phyloP scores from a whole-genome alignment of 768 basidiomycete species.

The Lentinus tigrinus region DNA sequence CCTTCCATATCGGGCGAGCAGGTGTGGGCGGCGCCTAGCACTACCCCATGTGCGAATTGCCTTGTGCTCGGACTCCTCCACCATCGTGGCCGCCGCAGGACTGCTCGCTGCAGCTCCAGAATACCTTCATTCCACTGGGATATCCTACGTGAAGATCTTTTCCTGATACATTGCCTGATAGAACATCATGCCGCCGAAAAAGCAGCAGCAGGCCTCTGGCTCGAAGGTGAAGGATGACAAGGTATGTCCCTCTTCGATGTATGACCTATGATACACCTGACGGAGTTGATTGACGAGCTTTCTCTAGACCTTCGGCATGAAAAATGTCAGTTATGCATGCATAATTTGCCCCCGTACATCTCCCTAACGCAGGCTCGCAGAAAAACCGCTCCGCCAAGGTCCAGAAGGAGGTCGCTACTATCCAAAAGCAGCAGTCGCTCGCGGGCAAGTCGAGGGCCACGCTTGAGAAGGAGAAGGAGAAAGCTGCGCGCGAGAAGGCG shows the following conservation, averaged over 20 bases:
- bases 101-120: too few relatives aligned
- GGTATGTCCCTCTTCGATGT: conserved; percentile 41
- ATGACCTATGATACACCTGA: conserved; percentile 23
- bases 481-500: conserved; percentile 69
- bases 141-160: too few relatives aligned
- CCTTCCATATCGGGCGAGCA: too few relatives aligned
- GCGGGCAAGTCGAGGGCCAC: conserved; percentile 79
- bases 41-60: too few relatives aligned
- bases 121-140: too few relatives aligned
- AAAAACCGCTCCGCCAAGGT: conserved; percentile 96
- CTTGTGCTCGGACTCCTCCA: too few relatives aligned
- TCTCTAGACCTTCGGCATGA: conserved; percentile 80
- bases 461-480: conserved; percentile 86
- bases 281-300: conserved; percentile 23
- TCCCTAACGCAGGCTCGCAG: conserved; percentile 35
- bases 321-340: conserved; percentile 59
- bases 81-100: too few relatives aligned
- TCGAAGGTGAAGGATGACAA: conserved; percentile 83
- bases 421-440: conserved; percentile 73
- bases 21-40: too few relatives aligned
- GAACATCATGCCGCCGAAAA: conserved; percentile 76
- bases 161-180: not conserved
- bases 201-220: conserved; percentile 49
- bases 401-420: conserved; percentile 76
- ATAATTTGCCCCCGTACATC: not conserved